Conservation (phyloP, 305 asterid species). For the Galium porrigens region DNA sequence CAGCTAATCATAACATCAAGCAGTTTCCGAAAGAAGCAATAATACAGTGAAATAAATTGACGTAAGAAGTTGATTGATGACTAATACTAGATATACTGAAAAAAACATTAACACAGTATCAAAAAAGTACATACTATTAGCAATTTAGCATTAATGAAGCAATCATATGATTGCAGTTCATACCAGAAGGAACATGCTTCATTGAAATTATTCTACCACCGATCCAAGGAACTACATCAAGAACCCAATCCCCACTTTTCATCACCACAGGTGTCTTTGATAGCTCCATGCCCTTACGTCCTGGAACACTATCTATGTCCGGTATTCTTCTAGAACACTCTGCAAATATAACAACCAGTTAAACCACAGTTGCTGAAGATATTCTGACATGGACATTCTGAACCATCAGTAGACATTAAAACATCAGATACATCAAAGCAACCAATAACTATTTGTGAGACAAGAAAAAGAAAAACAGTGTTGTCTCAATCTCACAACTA, state of each 20-base stretch:
- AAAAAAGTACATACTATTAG: neutral
- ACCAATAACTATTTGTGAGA: neutral
- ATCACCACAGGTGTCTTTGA: slow-evolving; percentile 59
- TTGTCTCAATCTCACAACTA: neutral
- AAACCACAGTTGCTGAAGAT: neutral
- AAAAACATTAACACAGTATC: neutral
- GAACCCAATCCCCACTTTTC: slow-evolving; percentile 72
- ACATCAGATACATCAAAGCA: neutral
- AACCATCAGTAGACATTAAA: neutral
- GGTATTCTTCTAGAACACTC: slow-evolving; percentile 58
- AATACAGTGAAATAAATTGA: neutral
- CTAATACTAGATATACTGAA: neutral
- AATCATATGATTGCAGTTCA: neutral
- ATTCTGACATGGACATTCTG: neutral
- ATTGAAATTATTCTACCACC: slow-evolving; percentile 91
- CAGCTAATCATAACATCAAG: neutral
- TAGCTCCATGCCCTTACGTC: slow-evolving; percentile 63
- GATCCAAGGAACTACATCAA: slow-evolving; percentile 83
- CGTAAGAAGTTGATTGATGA: neutral
- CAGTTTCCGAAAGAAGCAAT: neutral
- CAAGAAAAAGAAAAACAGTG: neutral
- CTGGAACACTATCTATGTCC: slow-evolving; percentile 37
- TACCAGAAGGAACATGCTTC: slow-evolving; percentile 89
- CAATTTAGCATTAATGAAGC: neutral
- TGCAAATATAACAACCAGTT: slow-evolving; percentile 24